Evolutionary conservation across 192 early-diverging fungal species (phyloP), one percentile per base, ranked within the genome.

Genomic region (Phlyctochytrium bullatum): DNA sequence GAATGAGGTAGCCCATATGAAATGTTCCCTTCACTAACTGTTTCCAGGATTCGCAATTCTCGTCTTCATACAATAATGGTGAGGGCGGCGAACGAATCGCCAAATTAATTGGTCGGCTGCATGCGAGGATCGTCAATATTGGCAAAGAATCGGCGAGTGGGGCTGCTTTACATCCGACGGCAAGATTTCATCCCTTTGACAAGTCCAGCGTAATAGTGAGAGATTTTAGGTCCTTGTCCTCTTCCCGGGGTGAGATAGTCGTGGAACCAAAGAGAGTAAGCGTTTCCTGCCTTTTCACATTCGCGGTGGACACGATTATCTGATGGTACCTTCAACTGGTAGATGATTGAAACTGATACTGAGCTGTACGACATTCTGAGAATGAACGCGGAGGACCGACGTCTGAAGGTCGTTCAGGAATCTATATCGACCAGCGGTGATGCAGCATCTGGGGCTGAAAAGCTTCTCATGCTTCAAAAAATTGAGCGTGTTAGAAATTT

Each of bases 301-400:
- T 62, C 66, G 62, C 6, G 20, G 10, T 66, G 20, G 20, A 33
- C 67, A n/a, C 32, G 67, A 29, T 65, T 23, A 64, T 14, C 12
- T n/a, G 40, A 50, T 10, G 12, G n/a, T 14, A 30, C 14, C 1
- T 57, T 28, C 24, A 66, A 57, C 24, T 40, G 3, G 23, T 36
- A 75, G 73, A 24, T 80, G 62, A 24, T 61, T 40, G 79, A 78
- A 28, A 64, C 78, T 28, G 80, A 81, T 57, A 3, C 74, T 16
- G 80, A 81, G 60, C 74, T 81, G 3, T 36, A 40, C 16, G 62
- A 72, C 0, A 25, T 81, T 29, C 67, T 81, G 0, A 52, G 57
- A 6, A 50, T 53, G 12, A 59, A 72, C 10, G 62, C 68, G 35
- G 59, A 78, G 50, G 72, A 79, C 16, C 65, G 77, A 17, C 52